Evolutionary conservation across 768 basidiomycete genomes (phyloP).

Genomic region (Termitomyces sp.): DNA sequence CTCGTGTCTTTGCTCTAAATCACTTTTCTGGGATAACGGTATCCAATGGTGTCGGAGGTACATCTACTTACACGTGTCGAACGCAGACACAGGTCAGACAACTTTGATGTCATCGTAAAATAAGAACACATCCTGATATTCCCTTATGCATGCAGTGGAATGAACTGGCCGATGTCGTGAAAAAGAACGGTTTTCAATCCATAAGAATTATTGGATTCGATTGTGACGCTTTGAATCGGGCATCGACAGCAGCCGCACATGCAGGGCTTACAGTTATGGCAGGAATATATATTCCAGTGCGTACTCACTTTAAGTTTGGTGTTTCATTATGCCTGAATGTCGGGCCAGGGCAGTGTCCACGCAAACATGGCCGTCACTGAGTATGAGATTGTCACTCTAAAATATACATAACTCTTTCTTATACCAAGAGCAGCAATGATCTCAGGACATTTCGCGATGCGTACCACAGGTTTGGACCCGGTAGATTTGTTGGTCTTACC

Average conservation of each 20-base stretch:
- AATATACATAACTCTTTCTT: background rate
- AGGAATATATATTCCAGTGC: slow-evolving; percentile 27
- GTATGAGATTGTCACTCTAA: background rate
- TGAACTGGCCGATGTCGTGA: slow-evolving; percentile 21
- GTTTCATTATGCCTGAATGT: background rate
- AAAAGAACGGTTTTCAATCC: slow-evolving; percentile 24
- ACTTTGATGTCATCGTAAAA: background rate
- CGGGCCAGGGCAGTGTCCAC: background rate
- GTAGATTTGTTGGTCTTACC: slow-evolving; percentile 25
- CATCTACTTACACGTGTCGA: slow-evolving; percentile 24
- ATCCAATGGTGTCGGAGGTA: slow-evolving; percentile 24
- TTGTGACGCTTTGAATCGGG: slow-evolving; percentile 26
- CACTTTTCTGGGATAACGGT: slow-evolving; percentile 26
- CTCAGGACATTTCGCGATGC: slow-evolving; percentile 26
- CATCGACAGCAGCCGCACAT: slow-evolving; percentile 26
- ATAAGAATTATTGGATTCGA: slow-evolving; percentile 30
- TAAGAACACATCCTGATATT: background rate
- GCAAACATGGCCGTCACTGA: background rate
- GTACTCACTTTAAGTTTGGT: background rate
- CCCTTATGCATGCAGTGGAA: slow-evolving; percentile 23
- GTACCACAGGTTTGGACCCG: slow-evolving; percentile 22
- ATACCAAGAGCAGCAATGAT: slow-evolving; percentile 19
- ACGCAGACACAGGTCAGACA: slow-evolving; percentile 25
- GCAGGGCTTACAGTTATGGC: slow-evolving; percentile 26
- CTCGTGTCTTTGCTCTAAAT: slow-evolving; percentile 17